These are phyloP conservation scores for Musa itinerans DNA, from an alignment of 176 grass and related monocot species.

Conservation along the genomic window DNA sequence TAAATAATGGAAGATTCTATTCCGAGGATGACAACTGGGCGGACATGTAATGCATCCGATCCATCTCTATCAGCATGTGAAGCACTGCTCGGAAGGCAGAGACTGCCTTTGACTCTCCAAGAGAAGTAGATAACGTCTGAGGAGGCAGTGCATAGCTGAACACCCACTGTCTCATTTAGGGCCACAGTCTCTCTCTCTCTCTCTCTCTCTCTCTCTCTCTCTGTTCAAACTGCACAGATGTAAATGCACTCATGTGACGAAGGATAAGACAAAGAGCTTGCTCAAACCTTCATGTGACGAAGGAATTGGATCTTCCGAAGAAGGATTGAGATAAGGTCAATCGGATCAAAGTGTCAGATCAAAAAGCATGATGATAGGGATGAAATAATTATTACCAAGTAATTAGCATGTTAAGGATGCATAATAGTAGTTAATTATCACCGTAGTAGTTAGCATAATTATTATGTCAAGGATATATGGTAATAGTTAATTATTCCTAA, in stretches of 20 bases:
- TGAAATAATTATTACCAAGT: no score
- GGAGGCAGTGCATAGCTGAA: no score
- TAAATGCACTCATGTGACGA: background rate
- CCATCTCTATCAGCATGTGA: slow-evolving; percentile 74
- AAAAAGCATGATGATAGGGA: no score
- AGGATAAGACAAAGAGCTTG: background rate
- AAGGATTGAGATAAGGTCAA: no score
- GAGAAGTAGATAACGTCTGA: no score
- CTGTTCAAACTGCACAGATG: background rate
- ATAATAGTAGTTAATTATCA: no score
- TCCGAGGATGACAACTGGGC: background rate
- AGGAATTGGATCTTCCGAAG: no score
- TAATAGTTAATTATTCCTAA: no score
- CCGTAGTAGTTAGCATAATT: no score
- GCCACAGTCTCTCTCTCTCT: background rate
- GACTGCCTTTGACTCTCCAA: slow-evolving; percentile 42
- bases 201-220: background rate
- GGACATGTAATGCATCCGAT: slow-evolving; percentile 28
- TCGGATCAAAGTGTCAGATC: no score
- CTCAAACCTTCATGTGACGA: background rate
- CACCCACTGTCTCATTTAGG: background rate
- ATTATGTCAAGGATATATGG: no score
- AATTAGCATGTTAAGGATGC: no score
- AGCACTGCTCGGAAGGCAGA: slow-evolving; percentile 41
- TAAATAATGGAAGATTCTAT: slow-evolving; percentile 84